These are phyloP conservation scores for Colletotrichum spinosum DNA, from an alignment of 2,329 filamentous ascomycete genomes.

Conservation along the genomic window DNA sequence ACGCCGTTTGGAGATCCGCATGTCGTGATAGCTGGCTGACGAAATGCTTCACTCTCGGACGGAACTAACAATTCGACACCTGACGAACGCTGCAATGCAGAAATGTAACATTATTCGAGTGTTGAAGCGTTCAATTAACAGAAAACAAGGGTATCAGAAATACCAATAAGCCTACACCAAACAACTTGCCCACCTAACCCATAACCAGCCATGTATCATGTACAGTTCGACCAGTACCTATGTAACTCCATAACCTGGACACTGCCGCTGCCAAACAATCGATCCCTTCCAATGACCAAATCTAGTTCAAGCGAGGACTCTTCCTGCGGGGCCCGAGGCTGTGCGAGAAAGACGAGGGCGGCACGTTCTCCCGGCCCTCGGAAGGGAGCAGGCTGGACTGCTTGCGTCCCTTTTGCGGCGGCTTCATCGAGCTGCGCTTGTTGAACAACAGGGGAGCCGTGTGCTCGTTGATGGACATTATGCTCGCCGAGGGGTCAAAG, in stretches of 20 bases:
- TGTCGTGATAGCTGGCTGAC: too few species aligned
- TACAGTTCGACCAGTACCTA: constrained; percentile 14
- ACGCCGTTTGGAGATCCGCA: too few species aligned
- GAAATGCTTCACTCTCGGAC: too few species aligned
- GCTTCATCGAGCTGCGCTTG: constrained; percentile 56
- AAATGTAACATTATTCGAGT: background rate
- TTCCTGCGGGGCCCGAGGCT: constrained; percentile 61
- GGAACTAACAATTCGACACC: too few species aligned
- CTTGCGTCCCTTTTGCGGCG: constrained; percentile 49
- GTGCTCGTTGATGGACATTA: constrained; percentile 54
- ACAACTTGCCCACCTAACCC: background rate
- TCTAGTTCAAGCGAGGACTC: constrained; percentile 62
- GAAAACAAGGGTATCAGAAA: constrained; percentile 34
- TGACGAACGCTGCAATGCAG: background rate
- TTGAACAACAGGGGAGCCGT: constrained; percentile 55
- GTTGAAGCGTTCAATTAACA: constrained; percentile 9
- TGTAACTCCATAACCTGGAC: background rate
- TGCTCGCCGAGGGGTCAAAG: constrained; percentile 58
- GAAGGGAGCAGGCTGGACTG: constrained; percentile 46
- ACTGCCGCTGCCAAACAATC: too few species aligned
- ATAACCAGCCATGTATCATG: constrained; percentile 10
- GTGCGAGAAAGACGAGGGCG: constrained; percentile 57
- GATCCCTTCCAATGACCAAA: background rate
- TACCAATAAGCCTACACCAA: constrained; percentile 36
- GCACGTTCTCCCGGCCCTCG: constrained; percentile 65